phyloP scores from a whole-genome alignment of 345 rosid species.

The Bruguiera parviflora region DNA sequence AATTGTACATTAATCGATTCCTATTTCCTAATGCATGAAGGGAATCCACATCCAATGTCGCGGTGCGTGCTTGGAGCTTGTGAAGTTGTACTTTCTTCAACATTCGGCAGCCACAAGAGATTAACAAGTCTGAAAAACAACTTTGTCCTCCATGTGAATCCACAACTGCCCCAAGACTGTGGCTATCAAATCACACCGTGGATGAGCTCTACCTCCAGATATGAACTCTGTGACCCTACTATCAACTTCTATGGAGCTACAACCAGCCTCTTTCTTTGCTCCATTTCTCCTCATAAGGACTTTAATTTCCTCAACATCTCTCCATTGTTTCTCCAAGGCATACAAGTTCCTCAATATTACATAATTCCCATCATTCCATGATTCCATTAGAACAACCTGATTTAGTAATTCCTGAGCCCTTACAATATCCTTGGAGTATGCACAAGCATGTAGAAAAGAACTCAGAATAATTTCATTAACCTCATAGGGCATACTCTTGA shows the following conservation, averaged over 20 bases:
- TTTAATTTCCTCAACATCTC: slow-evolving; percentile 50
- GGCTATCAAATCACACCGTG: slow-evolving; percentile 31
- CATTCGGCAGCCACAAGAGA: neutral
- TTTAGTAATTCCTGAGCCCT: slow-evolving; percentile 50
- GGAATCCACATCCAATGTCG: too few relatives aligned
- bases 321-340: slow-evolving; percentile 61
- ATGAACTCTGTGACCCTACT: slow-evolving; percentile 52
- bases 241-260: slow-evolving; percentile 61
- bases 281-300: slow-evolving; percentile 56
- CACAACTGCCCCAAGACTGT: slow-evolving; percentile 37
- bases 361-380: slow-evolving; percentile 59
- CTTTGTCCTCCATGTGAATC: slow-evolving; percentile 40
- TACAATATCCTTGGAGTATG: slow-evolving; percentile 43
- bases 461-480: slow-evolving; percentile 63
- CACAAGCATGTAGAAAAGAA: slow-evolving; percentile 67
- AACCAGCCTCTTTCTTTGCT: slow-evolving; percentile 63
- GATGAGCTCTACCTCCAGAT: slow-evolving; percentile 54
- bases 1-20: too few relatives aligned
- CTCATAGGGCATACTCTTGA: slow-evolving; percentile 56
- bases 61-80: too few relatives aligned
- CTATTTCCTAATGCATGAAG: too few relatives aligned
- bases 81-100: neutral
- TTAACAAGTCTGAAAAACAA: neutral
- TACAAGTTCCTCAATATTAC: slow-evolving; percentile 61
- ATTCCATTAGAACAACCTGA: slow-evolving; percentile 41